Percentiles rank a stretch among this genome's conserved stretches.
Evolutionary conservation across 2,329 filamentous ascomycete species (phyloP).

Genomic region (Aciculosporium take): DNA sequence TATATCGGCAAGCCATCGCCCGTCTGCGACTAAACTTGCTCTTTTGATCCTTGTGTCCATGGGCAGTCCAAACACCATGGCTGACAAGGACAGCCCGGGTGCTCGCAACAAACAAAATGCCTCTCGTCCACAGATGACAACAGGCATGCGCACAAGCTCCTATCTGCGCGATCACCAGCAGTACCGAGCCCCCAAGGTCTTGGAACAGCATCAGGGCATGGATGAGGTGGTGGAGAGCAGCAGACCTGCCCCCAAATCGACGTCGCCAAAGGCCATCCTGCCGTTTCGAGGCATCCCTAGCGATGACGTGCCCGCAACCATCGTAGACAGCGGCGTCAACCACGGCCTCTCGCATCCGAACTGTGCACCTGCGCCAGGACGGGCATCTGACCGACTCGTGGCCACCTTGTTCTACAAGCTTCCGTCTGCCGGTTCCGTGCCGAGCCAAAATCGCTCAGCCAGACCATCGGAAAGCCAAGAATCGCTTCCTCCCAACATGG

Average conservation of each 20-base stretch:
- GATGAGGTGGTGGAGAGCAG: constrained; percentile 51
- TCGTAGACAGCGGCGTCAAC: constrained; percentile 47
- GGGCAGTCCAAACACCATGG: constrained; percentile 14
- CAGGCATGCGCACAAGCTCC: constrained; percentile 41
- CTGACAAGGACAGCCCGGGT: constrained; percentile 17
- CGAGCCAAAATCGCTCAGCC: constrained; percentile 15
- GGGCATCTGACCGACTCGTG: constrained; percentile 36
- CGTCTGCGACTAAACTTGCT: background rate
- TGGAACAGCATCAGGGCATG: constrained; percentile 45
- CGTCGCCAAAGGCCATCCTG: constrained; percentile 27
- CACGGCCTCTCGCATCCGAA: constrained; percentile 50
- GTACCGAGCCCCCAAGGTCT: constrained; percentile 40
- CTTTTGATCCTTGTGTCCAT: background rate
- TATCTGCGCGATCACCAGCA: constrained; percentile 51
- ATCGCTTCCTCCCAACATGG: constrained; percentile 36
- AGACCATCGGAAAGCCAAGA: constrained; percentile 19
- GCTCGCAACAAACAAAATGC: constrained; percentile 20
- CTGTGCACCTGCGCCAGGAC: constrained; percentile 39
- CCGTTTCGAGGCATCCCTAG: constrained; percentile 48
- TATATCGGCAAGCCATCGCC: background rate
- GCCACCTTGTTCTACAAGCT: constrained; percentile 52
- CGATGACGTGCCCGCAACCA: constrained; percentile 41
- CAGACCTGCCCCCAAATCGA: constrained; percentile 22
- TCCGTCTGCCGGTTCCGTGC: constrained; percentile 9
- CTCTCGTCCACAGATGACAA: constrained; percentile 32